Evolutionary conservation across 2,329 filamentous ascomycete species (phyloP).

Genomic region (Fusarium sp.): DNA sequence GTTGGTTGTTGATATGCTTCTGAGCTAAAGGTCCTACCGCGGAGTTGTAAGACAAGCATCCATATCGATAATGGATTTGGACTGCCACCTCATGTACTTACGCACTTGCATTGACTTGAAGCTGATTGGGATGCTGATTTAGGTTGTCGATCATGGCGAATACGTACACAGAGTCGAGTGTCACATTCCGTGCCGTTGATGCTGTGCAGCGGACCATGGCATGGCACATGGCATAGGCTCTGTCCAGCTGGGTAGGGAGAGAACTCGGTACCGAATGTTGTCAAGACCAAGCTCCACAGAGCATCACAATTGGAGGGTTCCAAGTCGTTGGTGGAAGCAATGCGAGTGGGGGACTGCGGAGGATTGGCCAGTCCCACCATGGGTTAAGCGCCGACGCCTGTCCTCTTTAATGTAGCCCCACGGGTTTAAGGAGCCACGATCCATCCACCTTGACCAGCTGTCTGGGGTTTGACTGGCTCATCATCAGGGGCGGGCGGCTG

Average conservation of each 20-base stretch:
- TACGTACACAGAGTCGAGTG: constrained; percentile 33
- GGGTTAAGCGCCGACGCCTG: constrained; percentile 72
- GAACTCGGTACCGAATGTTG: constrained; percentile 19
- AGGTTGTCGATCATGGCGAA: constrained; percentile 35
- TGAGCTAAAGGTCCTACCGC: background rate
- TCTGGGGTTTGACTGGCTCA: constrained; percentile 41
- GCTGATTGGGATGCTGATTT: constrained; percentile 31
- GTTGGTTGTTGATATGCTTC: constrained; percentile 8
- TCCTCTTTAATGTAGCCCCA: constrained; percentile 65
- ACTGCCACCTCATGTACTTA: constrained; percentile 20
- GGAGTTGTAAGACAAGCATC: constrained; percentile 5
- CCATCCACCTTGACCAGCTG: constrained; percentile 44
- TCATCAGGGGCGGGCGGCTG: constrained; percentile 39
- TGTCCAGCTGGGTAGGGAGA: constrained; percentile 12
- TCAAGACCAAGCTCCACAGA: constrained; percentile 16
- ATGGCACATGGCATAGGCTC: constrained; percentile 39
- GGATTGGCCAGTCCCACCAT: constrained; percentile 51
- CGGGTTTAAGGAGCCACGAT: constrained; percentile 49
- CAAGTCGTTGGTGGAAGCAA: constrained; percentile 60
- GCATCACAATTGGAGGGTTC: constrained; percentile 41
- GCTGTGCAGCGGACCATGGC: constrained; percentile 37
- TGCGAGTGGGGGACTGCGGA: constrained; percentile 47
- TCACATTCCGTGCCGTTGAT: constrained; percentile 47
- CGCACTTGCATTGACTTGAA: constrained; percentile 15
- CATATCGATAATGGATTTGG: constrained; percentile 7